These are phyloP conservation scores for Mycena rosella DNA, from an alignment of 768 basidiomycete species.

Conservation along the genomic window DNA sequence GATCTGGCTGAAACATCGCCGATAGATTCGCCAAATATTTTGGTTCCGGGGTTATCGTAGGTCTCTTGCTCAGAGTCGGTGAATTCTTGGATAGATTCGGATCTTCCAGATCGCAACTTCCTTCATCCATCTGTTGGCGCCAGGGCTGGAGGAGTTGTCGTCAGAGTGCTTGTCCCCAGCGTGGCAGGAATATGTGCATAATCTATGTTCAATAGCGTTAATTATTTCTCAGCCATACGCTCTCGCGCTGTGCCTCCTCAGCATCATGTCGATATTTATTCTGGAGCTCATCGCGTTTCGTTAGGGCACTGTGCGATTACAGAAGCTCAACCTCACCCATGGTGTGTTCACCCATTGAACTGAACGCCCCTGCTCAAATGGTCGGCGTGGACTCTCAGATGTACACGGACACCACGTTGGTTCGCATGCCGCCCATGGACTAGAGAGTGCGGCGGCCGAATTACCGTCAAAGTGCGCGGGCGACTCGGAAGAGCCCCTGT, in stretches of 20 bases:
- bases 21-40: conserved; percentile 92
- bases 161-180: conserved; percentile 75
- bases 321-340: neutral
- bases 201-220: no score
- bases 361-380: no score
- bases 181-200: conserved; percentile 86
- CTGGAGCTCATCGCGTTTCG: conserved; percentile 86
- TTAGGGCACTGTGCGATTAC: conserved; percentile 69
- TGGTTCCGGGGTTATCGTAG: conserved; percentile 89
- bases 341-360: neutral
- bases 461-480: conserved; percentile 26
- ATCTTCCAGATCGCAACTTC: conserved; percentile 52
- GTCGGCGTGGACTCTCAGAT: conserved; percentile 52
- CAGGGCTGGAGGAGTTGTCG: conserved; percentile 79
- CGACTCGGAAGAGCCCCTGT: conserved; percentile 63
- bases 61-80: conserved; percentile 43
- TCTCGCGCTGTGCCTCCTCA: conserved; percentile 82
- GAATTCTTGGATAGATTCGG: no score
- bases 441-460: conserved; percentile 52
- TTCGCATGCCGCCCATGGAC: conserved; percentile 77
- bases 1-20: neutral
- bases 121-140: conserved; percentile 85
- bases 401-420: conserved; percentile 73
- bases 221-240: conserved; percentile 77
- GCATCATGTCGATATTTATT: conserved; percentile 89